phyloP scores from a whole-genome alignment of 2,329 filamentous ascomycete genomes.

The Fonsecaea monophora region DNA sequence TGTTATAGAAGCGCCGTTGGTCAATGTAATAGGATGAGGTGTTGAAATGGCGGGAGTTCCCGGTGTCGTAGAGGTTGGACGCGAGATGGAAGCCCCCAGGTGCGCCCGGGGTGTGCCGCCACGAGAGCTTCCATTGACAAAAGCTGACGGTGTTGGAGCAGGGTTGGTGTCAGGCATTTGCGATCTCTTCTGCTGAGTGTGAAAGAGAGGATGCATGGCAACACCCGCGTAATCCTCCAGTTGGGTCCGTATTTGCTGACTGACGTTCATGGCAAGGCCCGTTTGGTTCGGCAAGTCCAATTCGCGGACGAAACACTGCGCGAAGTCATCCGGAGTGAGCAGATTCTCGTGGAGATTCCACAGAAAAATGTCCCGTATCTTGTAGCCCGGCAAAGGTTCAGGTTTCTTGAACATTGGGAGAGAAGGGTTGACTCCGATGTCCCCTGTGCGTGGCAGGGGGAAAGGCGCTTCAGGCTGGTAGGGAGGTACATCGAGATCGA shows the following conservation, averaged over 20 bases:
- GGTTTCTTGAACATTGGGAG: constrained; percentile 79
- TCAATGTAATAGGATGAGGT: constrained; percentile 55
- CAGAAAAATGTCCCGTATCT: constrained; percentile 91
- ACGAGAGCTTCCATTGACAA: constrained; percentile 54
- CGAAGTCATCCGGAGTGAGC: constrained; percentile 94
- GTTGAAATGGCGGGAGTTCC: constrained; percentile 51
- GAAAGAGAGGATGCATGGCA: constrained; percentile 90
- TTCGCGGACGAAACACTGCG: constrained; percentile 87
- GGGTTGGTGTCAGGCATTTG: constrained; percentile 41
- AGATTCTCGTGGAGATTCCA: constrained; percentile 97
- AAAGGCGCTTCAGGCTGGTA: constrained; percentile 61
- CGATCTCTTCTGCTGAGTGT: constrained; percentile 57
- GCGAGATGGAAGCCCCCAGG: constrained; percentile 37
- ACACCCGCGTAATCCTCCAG: constrained; percentile 95
- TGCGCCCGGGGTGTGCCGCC: constrained; percentile 57
- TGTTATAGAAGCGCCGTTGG: constrained; percentile 60
- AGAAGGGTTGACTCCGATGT: constrained; percentile 64
- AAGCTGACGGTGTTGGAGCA: constrained; percentile 44
- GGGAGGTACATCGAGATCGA: constrained; percentile 88
- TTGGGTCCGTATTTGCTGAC: constrained; percentile 92
- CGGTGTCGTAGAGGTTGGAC: constrained; percentile 38
- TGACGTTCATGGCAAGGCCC: constrained; percentile 77
- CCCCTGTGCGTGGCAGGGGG: constrained; percentile 50
- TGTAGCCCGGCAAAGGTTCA: constrained; percentile 81
- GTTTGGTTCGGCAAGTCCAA: constrained; percentile 83